Conservation (phyloP, 306 rosid genomes). For the Trichosanthes truncata region DNA sequence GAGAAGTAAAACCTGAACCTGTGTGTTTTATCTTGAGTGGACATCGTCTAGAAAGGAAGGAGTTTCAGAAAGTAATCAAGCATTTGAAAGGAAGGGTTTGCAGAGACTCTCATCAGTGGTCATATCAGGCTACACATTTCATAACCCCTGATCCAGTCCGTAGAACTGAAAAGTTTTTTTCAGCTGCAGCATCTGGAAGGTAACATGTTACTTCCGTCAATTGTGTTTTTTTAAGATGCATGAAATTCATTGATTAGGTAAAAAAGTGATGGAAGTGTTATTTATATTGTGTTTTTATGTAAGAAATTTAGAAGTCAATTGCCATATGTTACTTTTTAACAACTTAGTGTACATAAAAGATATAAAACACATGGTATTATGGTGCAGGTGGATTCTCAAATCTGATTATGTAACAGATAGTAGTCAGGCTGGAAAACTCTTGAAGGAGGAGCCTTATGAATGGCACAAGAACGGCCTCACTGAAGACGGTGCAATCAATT, state of each 20-base stretch:
- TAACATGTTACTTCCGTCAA: constrained; percentile 9
- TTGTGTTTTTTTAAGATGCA: background rate
- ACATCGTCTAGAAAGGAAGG: constrained; percentile 64
- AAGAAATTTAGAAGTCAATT: background rate
- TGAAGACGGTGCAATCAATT: constrained; percentile 74
- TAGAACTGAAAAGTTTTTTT: constrained; percentile 84
- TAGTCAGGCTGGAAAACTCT: constrained; percentile 48
- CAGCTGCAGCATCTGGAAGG: constrained; percentile 98
- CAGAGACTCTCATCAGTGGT: constrained; percentile 90
- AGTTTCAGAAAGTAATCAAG: constrained; percentile 64
- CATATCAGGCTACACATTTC: constrained; percentile 94
- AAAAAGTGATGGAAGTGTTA: background rate
- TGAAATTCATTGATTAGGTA: background rate
- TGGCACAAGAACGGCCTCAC: constrained; percentile 74
- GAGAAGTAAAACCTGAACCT: constrained; percentile 32
- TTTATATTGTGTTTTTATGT: background rate
- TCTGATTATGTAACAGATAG: constrained; percentile 71
- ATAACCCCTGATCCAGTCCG: constrained; percentile 69
- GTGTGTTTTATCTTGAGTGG: constrained; percentile 64
- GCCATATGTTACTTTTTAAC: background rate
- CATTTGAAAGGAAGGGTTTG: constrained; percentile 67
- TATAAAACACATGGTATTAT: background rate
- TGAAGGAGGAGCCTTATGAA: constrained; percentile 77
- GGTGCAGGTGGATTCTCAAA: constrained; percentile 90
- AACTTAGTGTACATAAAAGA: background rate